Evolutionary conservation across 345 rosid genomes (phyloP).

Genomic region (Pelargonium nanum): DNA sequence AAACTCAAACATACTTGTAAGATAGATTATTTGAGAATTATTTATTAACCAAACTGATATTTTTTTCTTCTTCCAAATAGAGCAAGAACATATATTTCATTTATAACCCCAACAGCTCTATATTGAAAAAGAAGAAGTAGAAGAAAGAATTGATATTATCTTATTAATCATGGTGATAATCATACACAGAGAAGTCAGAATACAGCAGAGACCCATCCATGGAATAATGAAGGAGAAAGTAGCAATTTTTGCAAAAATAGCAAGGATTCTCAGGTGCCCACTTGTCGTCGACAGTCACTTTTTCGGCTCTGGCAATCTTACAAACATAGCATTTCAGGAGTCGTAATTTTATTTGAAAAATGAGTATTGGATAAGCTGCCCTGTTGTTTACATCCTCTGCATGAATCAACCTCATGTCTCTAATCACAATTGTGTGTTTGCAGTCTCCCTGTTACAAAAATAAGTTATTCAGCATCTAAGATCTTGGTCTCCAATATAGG

Average conservation of each 20-base stretch:
- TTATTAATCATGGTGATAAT: slow-evolving; percentile 37
- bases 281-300: slow-evolving; percentile 51
- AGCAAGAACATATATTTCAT: no score
- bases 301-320: slow-evolving; percentile 46
- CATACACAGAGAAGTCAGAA: slow-evolving; percentile 39
- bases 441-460: slow-evolving; percentile 56
- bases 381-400: slow-evolving; percentile 56
- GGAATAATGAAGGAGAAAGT: slow-evolving; percentile 45
- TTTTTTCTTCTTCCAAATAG: no score
- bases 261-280: slow-evolving; percentile 67
- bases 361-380: slow-evolving; percentile 53
- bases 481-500: no score
- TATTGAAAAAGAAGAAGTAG: background rate
- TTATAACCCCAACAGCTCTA: background rate
- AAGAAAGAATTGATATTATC: no score
- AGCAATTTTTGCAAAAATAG: slow-evolving; percentile 70
- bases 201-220: slow-evolving; percentile 24
- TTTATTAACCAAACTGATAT: no score
- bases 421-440: slow-evolving; percentile 66
- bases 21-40: no score
- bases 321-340: slow-evolving; percentile 58
- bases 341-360: slow-evolving; percentile 37
- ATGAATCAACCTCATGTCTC: slow-evolving; percentile 80
- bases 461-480: background rate
- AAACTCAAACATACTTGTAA: no score